Base-by-base conservation (phyloP, 192 early-diverging fungal species). In the Linnemannia elongata region DNA sequence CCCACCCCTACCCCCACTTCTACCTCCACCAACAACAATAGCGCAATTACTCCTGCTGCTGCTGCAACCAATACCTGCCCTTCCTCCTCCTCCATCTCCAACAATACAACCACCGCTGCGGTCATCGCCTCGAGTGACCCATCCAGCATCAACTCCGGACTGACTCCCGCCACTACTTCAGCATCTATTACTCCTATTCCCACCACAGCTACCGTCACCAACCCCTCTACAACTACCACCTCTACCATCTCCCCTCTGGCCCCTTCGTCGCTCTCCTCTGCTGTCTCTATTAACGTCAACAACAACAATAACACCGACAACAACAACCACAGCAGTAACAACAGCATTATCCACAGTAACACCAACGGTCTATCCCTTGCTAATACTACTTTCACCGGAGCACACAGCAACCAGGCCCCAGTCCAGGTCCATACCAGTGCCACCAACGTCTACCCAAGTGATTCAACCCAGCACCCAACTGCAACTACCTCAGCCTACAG, bases 371-470 rank as follows among this genome's bases (percentile, higher is more conserved):
- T 45, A 24, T 69, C 10, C 38, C 49, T 44, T n/a, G 17, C 76
- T 66, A 18, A 44, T 15, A 36, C 39, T 38, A 39, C 66, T 54
- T 3, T 39, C 38, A 66, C 75, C 33, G 35, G 44, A 73, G 35
- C 72, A 49, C 18, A 33, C 57, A 66, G 66, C 69, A 78, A 72
- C 69, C 47, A 36, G 15, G 76, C 17, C 17, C 71, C 74, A 3
- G 54, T 75, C 74, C 63, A 79, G 69, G 77, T 75, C 10, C 78
- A 75, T 42, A 75, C 77, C 47, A 76, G 69, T 68, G 78, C 74
- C 42, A 75, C 77, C 18, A 83, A 78, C 75, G 47, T 83, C 72
- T 73, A 74, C 75, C n/a, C 55, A 54, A 73, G 5, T 75, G 55
- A 38, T 4, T 69, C 69, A 38, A 69, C 57, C 20, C 60, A 45